Percentiles rank a stretch among this genome's conserved stretches.
These are phyloP conservation scores for Cyanidiococcus yangmingshanensis DNA, from an alignment of 23 red algal species.

Conservation along the genomic window DNA sequence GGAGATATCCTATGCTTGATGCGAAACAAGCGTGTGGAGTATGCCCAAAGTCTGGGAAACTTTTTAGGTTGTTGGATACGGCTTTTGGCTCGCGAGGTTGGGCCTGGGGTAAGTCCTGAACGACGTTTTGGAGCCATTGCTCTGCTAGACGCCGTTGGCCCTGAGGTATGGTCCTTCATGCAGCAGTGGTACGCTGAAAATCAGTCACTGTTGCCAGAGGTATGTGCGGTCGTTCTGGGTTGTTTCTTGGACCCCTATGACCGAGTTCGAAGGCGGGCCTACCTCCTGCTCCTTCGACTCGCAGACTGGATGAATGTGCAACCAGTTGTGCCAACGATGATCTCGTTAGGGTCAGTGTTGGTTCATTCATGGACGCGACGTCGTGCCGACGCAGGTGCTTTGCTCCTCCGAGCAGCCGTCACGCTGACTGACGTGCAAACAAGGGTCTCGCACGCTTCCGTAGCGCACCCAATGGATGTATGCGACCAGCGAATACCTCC, in stretches of 20 bases:
- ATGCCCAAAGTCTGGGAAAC: not conserved
- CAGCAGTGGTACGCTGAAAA: not conserved
- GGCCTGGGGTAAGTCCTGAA: not conserved
- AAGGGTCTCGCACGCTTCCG: too few relatives aligned
- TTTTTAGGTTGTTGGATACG: not conserved
- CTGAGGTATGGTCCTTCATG: not conserved
- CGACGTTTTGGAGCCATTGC: not conserved
- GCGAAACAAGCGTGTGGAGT: not conserved
- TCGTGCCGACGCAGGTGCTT: not conserved
- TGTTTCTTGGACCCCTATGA: conserved; percentile 8
- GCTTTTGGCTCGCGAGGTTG: not conserved
- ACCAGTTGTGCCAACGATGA: not conserved
- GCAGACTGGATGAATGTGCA: not conserved
- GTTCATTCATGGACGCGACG: not conserved
- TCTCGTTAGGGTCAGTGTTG: not conserved
- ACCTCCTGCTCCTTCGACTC: not conserved
- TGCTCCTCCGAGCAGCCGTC: not conserved
- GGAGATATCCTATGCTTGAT: not conserved
- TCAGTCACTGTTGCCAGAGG: not conserved
- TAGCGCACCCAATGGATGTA: not conserved
- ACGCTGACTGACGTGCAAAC: not conserved
- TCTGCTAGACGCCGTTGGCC: not conserved
- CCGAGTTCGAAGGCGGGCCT: not conserved
- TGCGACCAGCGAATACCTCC: not conserved
- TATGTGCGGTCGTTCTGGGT: not conserved